A percentile compares a stretch with the other conserved stretches of the same genome.
Conservation (phyloP, 176 grass and related monocot genomes). For the Bromus sterilis region DNA sequence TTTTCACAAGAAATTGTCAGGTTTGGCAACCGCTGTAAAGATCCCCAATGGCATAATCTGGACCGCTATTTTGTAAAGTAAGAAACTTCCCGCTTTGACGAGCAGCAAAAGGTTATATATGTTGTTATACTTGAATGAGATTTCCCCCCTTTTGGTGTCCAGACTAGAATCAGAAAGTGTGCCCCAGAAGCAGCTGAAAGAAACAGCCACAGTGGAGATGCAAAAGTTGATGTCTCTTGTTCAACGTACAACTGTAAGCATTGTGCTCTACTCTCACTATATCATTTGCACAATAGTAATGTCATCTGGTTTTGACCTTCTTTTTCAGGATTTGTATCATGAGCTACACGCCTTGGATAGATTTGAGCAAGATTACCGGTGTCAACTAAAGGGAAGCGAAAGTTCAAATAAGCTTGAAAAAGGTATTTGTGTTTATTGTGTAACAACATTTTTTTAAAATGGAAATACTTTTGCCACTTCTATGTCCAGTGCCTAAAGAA, state of each 20-base stretch:
- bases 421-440: constrained; percentile 19
- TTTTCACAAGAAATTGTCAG: constrained; percentile 69
- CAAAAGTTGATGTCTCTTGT: constrained; percentile 76
- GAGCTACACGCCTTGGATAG: constrained; percentile 77
- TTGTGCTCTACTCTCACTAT: constrained; percentile 6
- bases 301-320: neutral
- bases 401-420: constrained; percentile 37
- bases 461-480: neutral
- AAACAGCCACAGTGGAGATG: constrained; percentile 48
- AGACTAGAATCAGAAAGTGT: constrained; percentile 73
- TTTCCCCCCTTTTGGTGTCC: constrained; percentile 38
- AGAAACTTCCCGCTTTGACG: constrained; percentile 19
- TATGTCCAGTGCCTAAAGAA: constrained; percentile 2
- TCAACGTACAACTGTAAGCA: constrained; percentile 64
- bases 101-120: neutral
- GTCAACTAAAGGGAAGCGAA: constrained; percentile 40
- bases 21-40: constrained; percentile 88
- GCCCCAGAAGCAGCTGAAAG: constrained; percentile 63
- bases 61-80: constrained; percentile 87
- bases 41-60: constrained; percentile 84
- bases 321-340: constrained; percentile 82
- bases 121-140: neutral
- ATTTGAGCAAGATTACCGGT: constrained; percentile 73
- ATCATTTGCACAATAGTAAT: neutral
- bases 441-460: neutral